Conservation (phyloP, 2,329 filamentous ascomycete genomes). For the Talaromyces atroroseus region DNA sequence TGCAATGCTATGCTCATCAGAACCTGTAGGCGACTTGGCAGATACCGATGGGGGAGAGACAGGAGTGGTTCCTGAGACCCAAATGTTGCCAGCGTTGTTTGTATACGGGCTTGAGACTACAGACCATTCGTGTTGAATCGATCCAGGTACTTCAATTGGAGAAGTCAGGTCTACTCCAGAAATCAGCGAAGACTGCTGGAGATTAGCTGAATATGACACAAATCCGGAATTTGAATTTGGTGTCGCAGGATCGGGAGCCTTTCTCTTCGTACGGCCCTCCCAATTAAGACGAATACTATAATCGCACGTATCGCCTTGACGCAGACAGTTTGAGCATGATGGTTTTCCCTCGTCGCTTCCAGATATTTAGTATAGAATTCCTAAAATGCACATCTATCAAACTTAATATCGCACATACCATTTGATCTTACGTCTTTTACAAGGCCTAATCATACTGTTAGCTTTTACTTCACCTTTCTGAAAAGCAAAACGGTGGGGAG, state of each 20-base stretch:
- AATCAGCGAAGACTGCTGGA: neutral
- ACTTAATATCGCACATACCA: conserved; percentile 45
- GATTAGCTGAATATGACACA: neutral
- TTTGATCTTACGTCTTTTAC: conserved; percentile 74
- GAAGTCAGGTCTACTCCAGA: neutral
- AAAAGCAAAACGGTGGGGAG: neutral
- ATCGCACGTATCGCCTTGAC: conserved; percentile 68
- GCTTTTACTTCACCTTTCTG: neutral
- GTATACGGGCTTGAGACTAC: conserved; percentile 5
- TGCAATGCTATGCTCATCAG: neutral
- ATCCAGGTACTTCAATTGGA: neutral
- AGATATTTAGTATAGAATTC: neutral
- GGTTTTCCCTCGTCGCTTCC: conserved; percentile 67
- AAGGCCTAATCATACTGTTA: conserved; percentile 55
- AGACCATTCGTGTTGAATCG: conserved; percentile 7
- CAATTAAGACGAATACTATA: conserved; percentile 78
- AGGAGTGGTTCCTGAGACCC: conserved; percentile 1
- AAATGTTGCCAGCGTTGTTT: neutral
- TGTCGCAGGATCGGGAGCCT: conserved; percentile 33
- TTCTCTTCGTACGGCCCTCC: conserved; percentile 65
- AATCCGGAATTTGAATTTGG: conserved; percentile 22
- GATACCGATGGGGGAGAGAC: conserved; percentile 6
- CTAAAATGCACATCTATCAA: neutral
- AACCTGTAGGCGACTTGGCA: conserved; percentile 5
- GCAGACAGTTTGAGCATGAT: conserved; percentile 65